These are phyloP conservation scores for Limnanthes douglasii DNA, from an alignment of 345 rosid species.

Conservation along the genomic window DNA sequence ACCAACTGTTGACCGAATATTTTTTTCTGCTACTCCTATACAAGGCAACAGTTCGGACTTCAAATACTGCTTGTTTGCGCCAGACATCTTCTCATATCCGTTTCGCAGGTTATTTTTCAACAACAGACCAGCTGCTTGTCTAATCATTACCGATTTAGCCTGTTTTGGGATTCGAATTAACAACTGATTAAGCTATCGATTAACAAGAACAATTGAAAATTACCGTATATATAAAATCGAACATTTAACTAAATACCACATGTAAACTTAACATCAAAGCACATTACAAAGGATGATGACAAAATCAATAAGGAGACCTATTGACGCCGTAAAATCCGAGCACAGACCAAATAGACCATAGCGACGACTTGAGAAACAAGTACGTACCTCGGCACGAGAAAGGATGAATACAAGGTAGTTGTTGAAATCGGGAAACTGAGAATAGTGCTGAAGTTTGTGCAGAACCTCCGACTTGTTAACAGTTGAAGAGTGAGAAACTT, in stretches of 20 bases:
- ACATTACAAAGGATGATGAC: neutral
- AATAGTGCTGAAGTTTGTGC: constrained; percentile 87
- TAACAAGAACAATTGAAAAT: too few species aligned
- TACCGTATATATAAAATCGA: too few species aligned
- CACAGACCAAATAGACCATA: neutral
- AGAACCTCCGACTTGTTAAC: constrained; percentile 85
- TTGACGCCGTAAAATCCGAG: too few species aligned
- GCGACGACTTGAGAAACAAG: neutral
- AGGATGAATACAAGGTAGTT: constrained; percentile 89
- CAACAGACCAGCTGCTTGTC: constrained; percentile 96
- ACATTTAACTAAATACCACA: too few species aligned
- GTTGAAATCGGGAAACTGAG: constrained; percentile 92
- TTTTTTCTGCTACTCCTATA: constrained; percentile 77
- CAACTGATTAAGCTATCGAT: too few species aligned
- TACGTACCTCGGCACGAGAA: constrained; percentile 59
- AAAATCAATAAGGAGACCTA: constrained; percentile 8
- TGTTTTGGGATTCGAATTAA: too few species aligned
- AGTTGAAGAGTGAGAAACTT: constrained; percentile 71
- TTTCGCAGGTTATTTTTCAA: constrained; percentile 74
- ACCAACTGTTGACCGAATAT: constrained; percentile 87
- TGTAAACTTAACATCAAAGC: too few species aligned
- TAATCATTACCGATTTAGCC: constrained; percentile 75
- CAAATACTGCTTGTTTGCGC: constrained; percentile 42
- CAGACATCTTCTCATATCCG: constrained; percentile 50
- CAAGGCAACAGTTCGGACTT: constrained; percentile 82